Evolutionary conservation across 805 yeast genomes (phyloP).

Genomic region (Naumovozyma castellii): DNA sequence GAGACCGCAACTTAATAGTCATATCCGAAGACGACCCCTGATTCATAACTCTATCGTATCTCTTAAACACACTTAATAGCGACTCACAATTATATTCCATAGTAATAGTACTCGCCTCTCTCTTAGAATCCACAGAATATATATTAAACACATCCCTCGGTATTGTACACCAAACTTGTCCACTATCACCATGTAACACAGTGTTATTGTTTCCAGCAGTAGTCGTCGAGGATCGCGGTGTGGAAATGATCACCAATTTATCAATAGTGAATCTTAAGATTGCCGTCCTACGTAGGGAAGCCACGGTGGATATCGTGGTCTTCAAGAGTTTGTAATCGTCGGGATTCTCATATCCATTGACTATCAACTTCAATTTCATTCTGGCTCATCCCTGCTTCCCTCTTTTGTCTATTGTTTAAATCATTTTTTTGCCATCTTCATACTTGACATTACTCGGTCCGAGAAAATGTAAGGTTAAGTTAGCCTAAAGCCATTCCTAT

Average conservation of each 20-base stretch:
- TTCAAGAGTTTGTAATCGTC: constrained; percentile 26
- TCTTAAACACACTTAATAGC: constrained; percentile 21
- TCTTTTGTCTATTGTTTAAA: not conserved
- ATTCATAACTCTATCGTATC: constrained; percentile 23
- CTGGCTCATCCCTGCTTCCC: not conserved
- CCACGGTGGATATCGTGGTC: constrained; percentile 25
- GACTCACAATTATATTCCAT: constrained; percentile 29
- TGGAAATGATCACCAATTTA: constrained; percentile 23
- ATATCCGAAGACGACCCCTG: constrained; percentile 23
- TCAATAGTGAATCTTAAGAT: constrained; percentile 27
- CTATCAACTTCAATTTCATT: constrained; percentile 25
- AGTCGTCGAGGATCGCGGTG: constrained; percentile 17
- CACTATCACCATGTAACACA: constrained; percentile 20
- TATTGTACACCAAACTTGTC: constrained; percentile 29
- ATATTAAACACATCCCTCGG: constrained; percentile 24
- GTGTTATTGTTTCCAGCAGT: constrained; percentile 7
- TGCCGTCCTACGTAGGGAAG: constrained; percentile 27
- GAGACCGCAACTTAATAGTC: constrained; percentile 21
- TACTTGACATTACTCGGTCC: no score
- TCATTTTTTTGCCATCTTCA: no score
- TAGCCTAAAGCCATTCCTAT: no score
- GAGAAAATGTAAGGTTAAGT: no score
- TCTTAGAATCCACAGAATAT: constrained; percentile 21
- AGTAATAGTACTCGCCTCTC: constrained; percentile 22
- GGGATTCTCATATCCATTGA: constrained; percentile 23